Evolutionary conservation across 1,284 basidiomycete species (phyloP).

Genomic region (Apiotrichum veenhuisii): DNA sequence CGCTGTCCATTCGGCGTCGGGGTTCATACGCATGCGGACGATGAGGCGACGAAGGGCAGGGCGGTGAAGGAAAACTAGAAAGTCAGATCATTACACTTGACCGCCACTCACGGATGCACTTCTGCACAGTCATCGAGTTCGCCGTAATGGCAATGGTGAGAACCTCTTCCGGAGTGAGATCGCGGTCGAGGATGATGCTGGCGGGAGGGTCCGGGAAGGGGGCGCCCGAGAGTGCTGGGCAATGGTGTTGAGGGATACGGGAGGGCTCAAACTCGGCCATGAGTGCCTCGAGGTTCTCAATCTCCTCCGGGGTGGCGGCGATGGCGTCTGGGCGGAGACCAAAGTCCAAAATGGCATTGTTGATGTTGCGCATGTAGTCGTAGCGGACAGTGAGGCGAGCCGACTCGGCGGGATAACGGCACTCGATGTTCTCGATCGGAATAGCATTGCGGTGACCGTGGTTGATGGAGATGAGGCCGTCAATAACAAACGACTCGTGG

Average conservation of each 20-base stretch:
- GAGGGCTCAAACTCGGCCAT: slow-evolving; percentile 28
- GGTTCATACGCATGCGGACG: slow-evolving; percentile 23
- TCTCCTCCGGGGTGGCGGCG: slow-evolving; percentile 28
- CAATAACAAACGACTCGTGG: slow-evolving; percentile 38
- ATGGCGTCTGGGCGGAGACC: slow-evolving; percentile 35
- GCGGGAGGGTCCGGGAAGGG: slow-evolving; percentile 21
- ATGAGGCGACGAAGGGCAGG: slow-evolving; percentile 38
- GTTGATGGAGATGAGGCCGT: slow-evolving; percentile 40
- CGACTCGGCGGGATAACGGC: slow-evolving; percentile 26
- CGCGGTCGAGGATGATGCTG: slow-evolving; percentile 1
- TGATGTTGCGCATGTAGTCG: slow-evolving; percentile 37
- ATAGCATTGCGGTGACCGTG: slow-evolving; percentile 40
- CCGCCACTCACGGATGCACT: slow-evolving; percentile 33
- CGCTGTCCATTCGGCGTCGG: slow-evolving; percentile 21
- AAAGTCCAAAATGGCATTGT: slow-evolving; percentile 33
- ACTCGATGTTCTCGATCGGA: slow-evolving; percentile 37
- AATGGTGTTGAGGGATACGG: slow-evolving; percentile 26
- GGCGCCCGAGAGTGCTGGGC: slow-evolving; percentile 29
- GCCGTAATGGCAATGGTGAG: slow-evolving; percentile 20
- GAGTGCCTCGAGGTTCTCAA: slow-evolving; percentile 24
- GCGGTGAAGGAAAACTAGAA: slow-evolving; percentile 37
- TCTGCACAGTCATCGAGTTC: slow-evolving; percentile 38
- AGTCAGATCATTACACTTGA: neutral
- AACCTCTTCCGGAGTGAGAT: slow-evolving; percentile 9
- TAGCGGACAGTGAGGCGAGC: slow-evolving; percentile 27